Base-by-base conservation (phyloP, 352 stramenopile species). In the Pythium phragmitis region DNA sequence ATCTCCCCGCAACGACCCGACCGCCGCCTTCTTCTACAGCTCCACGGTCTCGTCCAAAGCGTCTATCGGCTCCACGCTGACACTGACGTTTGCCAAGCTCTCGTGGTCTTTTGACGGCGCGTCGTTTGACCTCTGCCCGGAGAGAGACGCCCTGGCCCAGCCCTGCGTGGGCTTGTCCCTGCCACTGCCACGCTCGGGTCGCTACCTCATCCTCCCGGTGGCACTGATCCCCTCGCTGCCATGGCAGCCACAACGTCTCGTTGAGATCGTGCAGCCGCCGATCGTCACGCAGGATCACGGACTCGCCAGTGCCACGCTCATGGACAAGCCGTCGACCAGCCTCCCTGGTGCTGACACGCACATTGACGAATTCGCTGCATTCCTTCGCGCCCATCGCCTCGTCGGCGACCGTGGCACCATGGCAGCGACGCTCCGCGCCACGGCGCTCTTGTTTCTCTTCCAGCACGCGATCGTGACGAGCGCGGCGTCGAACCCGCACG, bases 391-490 rank as follows among this genome's bases (percentile, higher is more conserved):
- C 5, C 57, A 64, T 47, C 70, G 77, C 23, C 68, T 83, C 19
- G 74, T 71, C 41, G 48, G 79, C 9, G 49, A 63, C 19, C 45
- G 56, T 4, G 66, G 2, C 9, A 23, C 41, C 51, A 63, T 82
- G 30, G 57, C 68, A n/a, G 60, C 73, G 8, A 75, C 78, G 1
- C 79, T 85, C 60, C 67, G 75, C 55, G 69, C 71, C 16, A 72
- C 78, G 12, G 78, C 66, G 13, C 48, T 88, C 53, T 55, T 88
- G 0, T 87, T 75, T 53, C 65, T 89, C 36, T 84, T 89, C 49
- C 75, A 89, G 51, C 57, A 77, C 47, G 79, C 76, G n/a, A 59
- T 67, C 2, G 65, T 85, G 2, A 62, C 74, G 43, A 43, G 51
- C 4, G 6, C 42, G 21, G 60, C 51, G 1, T n/a, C 52, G 2